Evolutionary conservation across 441 rosid species (phyloP), one percentile per base, ranked within the genome.

Genomic region (Jatropha multifida): DNA sequence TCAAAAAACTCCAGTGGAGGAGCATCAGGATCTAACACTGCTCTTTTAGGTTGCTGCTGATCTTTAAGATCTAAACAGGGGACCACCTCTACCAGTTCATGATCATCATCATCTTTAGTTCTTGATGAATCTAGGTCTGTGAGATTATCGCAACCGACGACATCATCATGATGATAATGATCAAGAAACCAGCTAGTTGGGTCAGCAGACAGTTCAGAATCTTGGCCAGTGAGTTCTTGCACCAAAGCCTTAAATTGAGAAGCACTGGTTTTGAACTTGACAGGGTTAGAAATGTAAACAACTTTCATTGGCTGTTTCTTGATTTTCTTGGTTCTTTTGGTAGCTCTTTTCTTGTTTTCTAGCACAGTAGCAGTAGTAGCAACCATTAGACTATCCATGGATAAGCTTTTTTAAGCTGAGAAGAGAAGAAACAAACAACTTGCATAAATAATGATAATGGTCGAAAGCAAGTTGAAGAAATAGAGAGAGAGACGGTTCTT

Each of bases 221-320:
- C 74, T 60, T 83, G 90, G 66, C 92, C 94, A 14, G 94, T 90
- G 83, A 87, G 85, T 42, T 85, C 71, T 67, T 90, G 90, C 61
- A 90, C 94, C 65, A 88, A 52, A 62, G 86, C 84, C 69, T 84
- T 78, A 79, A 90, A 90, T 62, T 81, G 52, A 3, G 94, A 88
- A 55, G 88, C 87, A 68, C 83, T 77, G 42, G 81, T 76, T 67
- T 80, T 79, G 81, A 89, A 86, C 83, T 67, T 82, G 77, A 87
- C 83, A 76, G 93, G 93, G 81, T 85, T 89, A 32, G 94, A 81
- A 74, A 88, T 90, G 88, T 90, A 85, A 15, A 90, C 92, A 46
- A 90, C 88, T 77, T 85, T 90, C 87, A 88, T 71, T 2, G 84
- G 82, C 46, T 80, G 72, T 48, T 71, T 79, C 62, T 76, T 79